A percentile compares a stretch with the other conserved stretches of the same genome.
phyloP scores from a whole-genome alignment of 768 basidiomycete genomes.

The Tulasnella sp. region DNA sequence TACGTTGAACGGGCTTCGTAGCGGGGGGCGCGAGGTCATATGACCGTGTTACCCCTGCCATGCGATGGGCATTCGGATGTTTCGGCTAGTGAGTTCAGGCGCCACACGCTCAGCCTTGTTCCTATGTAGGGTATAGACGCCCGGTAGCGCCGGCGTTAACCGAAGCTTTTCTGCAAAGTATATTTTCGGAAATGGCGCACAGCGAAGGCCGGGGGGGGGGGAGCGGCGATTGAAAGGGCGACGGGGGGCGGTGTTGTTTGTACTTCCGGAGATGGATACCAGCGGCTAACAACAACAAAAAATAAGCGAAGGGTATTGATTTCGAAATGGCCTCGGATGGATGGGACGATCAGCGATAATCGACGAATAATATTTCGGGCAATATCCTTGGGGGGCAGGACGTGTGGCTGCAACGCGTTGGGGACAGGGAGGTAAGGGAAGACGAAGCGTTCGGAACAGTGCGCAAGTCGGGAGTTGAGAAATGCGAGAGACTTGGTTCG shows the following conservation, averaged over 20 bases:
- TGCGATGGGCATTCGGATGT: no score
- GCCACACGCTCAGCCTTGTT: no score
- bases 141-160: no score
- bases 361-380: no score
- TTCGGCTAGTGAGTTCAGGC: no score
- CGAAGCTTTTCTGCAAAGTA: not conserved
- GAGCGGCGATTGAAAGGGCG: not conserved
- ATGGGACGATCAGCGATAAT: not conserved
- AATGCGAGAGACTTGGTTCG: slow-evolving; percentile 7
- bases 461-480: not conserved
- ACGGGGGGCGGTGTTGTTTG: not conserved
- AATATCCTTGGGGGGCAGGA: not conserved
- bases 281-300: not conserved
- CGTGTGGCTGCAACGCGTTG: not conserved
- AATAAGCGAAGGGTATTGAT: not conserved
- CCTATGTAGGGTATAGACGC: no score
- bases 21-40: no score
- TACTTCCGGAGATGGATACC: not conserved
- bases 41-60: no score
- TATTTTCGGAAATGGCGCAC: not conserved
- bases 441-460: not conserved
- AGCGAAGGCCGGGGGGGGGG: no score
- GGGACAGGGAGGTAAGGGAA: not conserved
- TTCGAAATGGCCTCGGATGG: not conserved
- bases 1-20: no score